A percentile compares a stretch with the other conserved stretches of the same genome.
These are phyloP conservation scores for Colletotrichum sp. DNA, from an alignment of 2,329 filamentous ascomycete species.

Conservation along the genomic window DNA sequence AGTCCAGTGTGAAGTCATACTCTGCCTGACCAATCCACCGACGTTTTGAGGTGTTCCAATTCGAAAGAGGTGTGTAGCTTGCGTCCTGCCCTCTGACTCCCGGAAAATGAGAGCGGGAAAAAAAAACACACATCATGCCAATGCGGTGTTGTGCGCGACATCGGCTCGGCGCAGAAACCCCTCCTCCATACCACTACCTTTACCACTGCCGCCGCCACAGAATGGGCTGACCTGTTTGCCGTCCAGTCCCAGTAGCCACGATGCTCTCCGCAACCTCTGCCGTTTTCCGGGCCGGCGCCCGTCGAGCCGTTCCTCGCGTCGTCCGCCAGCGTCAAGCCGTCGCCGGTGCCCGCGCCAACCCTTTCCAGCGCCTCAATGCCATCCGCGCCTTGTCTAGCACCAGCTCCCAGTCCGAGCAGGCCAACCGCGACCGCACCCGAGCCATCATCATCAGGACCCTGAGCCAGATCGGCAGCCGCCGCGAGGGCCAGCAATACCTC, in stretches of 20 bases:
- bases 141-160: neutral
- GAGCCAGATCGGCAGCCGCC: conserved; percentile 94
- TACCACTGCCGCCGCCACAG: neutral
- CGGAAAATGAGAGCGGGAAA: neutral
- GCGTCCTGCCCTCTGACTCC: neutral
- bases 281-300: conserved; percentile 48
- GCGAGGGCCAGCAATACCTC: conserved; percentile 96
- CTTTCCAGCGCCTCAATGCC: conserved; percentile 22
- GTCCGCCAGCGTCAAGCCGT: conserved; percentile 22
- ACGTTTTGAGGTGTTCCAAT: neutral
- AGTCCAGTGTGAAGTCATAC: neutral
- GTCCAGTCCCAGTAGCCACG: conserved; percentile 12
- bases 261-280: conserved; percentile 51
- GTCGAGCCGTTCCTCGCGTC: conserved; percentile 41
- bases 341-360: conserved; percentile 28
- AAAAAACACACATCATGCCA: neutral
- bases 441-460: conserved; percentile 88
- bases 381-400: conserved; percentile 34
- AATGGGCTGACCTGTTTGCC: neutral
- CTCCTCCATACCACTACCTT: conserved; percentile 12
- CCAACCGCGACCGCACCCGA: conserved; percentile 66
- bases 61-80: conserved; percentile 4
- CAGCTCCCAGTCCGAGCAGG: conserved; percentile 34
- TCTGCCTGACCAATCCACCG: neutral
- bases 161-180: neutral